Percentiles rank a stretch among this genome's conserved stretches.
Conservation (phyloP, 1,284 basidiomycete species). For the Ganoderma sinense region DNA sequence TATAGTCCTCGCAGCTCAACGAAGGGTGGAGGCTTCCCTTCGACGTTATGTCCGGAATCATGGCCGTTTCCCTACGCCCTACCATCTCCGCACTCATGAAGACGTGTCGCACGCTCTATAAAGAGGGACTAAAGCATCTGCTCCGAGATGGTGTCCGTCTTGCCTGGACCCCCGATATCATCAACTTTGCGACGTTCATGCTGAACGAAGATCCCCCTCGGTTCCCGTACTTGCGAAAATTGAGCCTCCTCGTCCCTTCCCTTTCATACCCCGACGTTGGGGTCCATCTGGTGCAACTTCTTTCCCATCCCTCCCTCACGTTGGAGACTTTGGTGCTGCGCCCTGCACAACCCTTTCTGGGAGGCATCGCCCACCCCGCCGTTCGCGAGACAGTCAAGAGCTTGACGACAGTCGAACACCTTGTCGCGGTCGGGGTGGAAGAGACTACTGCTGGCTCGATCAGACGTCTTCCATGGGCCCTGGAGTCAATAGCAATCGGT, state of each 20-base stretch:
- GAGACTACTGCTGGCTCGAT: not conserved
- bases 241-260: not conserved
- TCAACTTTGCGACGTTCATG: not conserved
- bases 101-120: slow-evolving; percentile 5
- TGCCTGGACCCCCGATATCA: not conserved
- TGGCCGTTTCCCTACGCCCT: not conserved
- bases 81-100: slow-evolving; percentile 11
- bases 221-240: not conserved
- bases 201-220: not conserved
- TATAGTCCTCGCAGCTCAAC: not conserved
- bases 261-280: not conserved
- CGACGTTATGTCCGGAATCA: slow-evolving; percentile 3
- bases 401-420: not conserved
- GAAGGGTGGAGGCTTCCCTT: slow-evolving; percentile 4
- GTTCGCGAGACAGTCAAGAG: not conserved
- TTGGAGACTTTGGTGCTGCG: not conserved
- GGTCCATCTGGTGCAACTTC: not conserved
- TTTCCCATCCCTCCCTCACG: not conserved
- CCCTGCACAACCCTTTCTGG: not conserved
- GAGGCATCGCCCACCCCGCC: not conserved
- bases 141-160: slow-evolving; percentile 6
- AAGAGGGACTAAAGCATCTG: slow-evolving; percentile 9
- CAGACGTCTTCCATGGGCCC: not conserved
- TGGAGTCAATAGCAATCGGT: not conserved
- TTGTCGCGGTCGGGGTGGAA: not conserved